Evolutionary conservation across 1,139 yeast genomes (phyloP).

Genomic region (Candida labiduridarum): DNA sequence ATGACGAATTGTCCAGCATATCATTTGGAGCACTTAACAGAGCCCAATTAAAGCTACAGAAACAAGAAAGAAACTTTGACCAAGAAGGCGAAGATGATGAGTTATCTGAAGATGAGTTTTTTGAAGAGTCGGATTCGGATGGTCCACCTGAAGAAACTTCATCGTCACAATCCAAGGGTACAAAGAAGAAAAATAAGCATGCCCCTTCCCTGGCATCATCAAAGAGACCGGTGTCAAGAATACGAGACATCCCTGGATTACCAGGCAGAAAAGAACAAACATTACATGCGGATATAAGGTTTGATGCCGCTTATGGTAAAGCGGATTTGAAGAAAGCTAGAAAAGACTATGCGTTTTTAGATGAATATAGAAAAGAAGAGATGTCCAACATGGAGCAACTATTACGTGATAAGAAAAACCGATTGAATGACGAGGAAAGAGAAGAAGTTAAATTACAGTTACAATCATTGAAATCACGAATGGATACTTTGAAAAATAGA

Average conservation of each 20-base stretch:
- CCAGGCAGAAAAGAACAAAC: slow-evolving; percentile 42
- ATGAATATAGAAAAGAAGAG: slow-evolving; percentile 80
- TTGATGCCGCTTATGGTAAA: slow-evolving; percentile 86
- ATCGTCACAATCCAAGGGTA: slow-evolving; percentile 13
- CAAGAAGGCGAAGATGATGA: slow-evolving; percentile 19
- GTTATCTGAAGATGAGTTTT: slow-evolving; percentile 17
- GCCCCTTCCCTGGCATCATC: slow-evolving; percentile 80
- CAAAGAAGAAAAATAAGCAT: slow-evolving; percentile 58
- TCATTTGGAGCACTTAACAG: slow-evolving; percentile 63
- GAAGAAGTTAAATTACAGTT: slow-evolving; percentile 55
- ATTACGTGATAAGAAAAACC: slow-evolving; percentile 57
- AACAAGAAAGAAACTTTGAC: slow-evolving; percentile 25
- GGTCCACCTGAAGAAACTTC: slow-evolving; percentile 20
- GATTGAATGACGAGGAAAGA: slow-evolving; percentile 49
- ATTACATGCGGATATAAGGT: slow-evolving; percentile 77
- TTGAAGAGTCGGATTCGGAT: slow-evolving; percentile 18
- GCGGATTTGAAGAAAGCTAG: slow-evolving; percentile 70
- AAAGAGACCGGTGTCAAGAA: slow-evolving; percentile 67
- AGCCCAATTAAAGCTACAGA: slow-evolving; percentile 54
- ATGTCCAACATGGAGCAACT: slow-evolving; percentile 58
- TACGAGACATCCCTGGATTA: slow-evolving; percentile 78
- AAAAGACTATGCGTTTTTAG: slow-evolving; percentile 79
- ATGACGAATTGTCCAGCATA: slow-evolving; percentile 26
- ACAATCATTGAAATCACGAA: slow-evolving; percentile 69
- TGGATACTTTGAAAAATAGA: slow-evolving; percentile 74